Evolutionary conservation across 176 grass and related monocot genomes (phyloP), one percentile per base, ranked within the genome.

Genomic region (Phragmites australis): DNA sequence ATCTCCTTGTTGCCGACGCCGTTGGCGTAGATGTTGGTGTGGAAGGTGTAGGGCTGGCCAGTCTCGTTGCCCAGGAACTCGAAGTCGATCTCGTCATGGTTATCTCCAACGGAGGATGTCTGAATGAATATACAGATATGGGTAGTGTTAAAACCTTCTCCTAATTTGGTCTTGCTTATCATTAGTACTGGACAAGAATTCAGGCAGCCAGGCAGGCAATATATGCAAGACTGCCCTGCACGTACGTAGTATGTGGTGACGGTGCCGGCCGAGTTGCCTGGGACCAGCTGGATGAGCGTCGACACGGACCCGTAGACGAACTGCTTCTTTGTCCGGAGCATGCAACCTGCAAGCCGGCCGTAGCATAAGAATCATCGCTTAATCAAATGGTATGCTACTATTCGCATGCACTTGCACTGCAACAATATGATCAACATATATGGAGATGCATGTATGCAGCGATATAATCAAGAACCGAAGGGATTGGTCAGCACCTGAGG

Each of bases 61-160:
- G 76, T 86, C 37, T 37, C 80, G 69, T 97, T 94, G 37, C 94
- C 94, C 6, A 97, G 76, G 67, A 94, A 97, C 87, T 97, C 94
- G 11, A 85, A 94, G 81, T 94, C 91, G 70, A 94, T 94, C 89
- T 97, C 89, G 7, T 97, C 91, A 6, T 97, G 94, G 2, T 77
- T 62, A 18, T 75, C 82, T 3, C 89, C 84, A 0, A 60, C 67
- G 0, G 94, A 92, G 6, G 85, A 90, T 58, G 85, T 32, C 91
- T 97, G 84, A 48, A 69, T 34, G 1, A 8, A 10, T 25, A 29
- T 26, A 5, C 19, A 68, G 2, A 8, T 14, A 52, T 9, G 31
- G 16, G 2, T 18, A 26, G 17, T 2, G 16, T 42, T 8, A 27
- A 5, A 8, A n/a, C 29, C 1, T 22, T 6, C 17, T 19, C 5